These are phyloP conservation scores for Wickerhamomyces bisporus DNA, from an alignment of 805 yeast genomes.

Conservation along the genomic window DNA sequence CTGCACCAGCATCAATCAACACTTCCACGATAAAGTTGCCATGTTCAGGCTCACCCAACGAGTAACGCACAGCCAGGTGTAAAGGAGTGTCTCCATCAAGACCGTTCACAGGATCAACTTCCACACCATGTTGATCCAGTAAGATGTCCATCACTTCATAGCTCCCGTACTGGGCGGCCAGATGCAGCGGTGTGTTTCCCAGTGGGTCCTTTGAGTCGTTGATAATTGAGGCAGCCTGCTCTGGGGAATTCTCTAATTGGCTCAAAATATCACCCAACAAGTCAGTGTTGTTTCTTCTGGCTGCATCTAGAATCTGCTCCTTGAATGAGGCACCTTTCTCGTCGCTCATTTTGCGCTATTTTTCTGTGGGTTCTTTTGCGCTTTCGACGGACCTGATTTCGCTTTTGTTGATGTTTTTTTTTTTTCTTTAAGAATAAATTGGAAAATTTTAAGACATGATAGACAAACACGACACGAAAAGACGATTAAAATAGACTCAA, in stretches of 20 bases:
- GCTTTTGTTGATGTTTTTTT: not conserved
- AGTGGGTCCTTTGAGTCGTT: conserved; percentile 71
- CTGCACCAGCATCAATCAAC: conserved; percentile 87
- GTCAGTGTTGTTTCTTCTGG: conserved; percentile 84
- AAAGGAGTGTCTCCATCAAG: conserved; percentile 82
- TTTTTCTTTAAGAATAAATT: too few species aligned
- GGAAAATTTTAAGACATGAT: too few species aligned
- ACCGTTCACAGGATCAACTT: conserved; percentile 74
- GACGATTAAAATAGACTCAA: too few species aligned
- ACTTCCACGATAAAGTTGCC: conserved; percentile 75
- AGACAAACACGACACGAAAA: too few species aligned
- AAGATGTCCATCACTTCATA: conserved; percentile 80
- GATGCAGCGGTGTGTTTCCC: conserved; percentile 76
- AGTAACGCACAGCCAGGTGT: conserved; percentile 76
- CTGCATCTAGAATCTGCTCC: conserved; percentile 81
- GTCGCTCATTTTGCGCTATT: conserved; percentile 1
- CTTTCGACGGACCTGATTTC: too few species aligned
- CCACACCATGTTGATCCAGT: conserved; percentile 85
- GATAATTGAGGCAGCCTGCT: conserved; percentile 42
- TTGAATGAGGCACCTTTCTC: conserved; percentile 67
- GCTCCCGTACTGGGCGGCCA: conserved; percentile 77
- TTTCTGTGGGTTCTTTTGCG: not conserved
- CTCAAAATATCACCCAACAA: conserved; percentile 55
- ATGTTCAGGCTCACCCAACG: conserved; percentile 77
- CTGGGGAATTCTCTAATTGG: conserved; percentile 23